Conservation (phyloP, 768 basidiomycete species). For the Lyophyllum semitale region DNA sequence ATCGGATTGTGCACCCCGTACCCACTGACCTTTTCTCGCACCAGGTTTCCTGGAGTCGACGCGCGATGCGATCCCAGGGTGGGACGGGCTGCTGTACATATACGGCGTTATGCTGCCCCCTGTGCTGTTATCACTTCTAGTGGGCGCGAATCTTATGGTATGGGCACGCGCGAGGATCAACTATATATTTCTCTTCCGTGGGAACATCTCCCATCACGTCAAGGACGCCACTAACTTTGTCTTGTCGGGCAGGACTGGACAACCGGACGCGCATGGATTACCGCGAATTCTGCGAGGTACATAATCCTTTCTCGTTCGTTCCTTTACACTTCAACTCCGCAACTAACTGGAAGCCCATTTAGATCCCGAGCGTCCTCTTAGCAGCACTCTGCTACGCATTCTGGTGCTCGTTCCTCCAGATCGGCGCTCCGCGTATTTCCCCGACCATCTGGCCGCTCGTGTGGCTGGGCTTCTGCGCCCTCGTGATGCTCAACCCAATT, state of each 20-base stretch:
- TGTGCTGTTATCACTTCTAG: slow-evolving; percentile 69
- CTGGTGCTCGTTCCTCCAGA: slow-evolving; percentile 76
- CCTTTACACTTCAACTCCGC: neutral
- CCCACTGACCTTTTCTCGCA: too few species aligned
- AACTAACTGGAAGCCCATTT: slow-evolving; percentile 9
- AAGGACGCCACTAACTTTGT: neutral
- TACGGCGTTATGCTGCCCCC: slow-evolving; percentile 80
- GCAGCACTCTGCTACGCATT: slow-evolving; percentile 76
- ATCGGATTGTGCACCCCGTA: too few species aligned
- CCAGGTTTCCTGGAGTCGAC: slow-evolving; percentile 59
- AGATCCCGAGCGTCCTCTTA: slow-evolving; percentile 83
- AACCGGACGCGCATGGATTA: slow-evolving; percentile 72
- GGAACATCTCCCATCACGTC: slow-evolving; percentile 24
- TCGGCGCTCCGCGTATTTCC: slow-evolving; percentile 53
- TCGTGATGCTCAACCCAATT: slow-evolving; percentile 75
- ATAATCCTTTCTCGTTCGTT: neutral
- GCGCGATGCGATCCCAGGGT: slow-evolving; percentile 58
- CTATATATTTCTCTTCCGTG: slow-evolving; percentile 91
- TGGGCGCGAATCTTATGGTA: slow-evolving; percentile 81
- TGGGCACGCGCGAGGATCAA: slow-evolving; percentile 84
- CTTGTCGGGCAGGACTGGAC: slow-evolving; percentile 66
- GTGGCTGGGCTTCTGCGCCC: slow-evolving; percentile 69
- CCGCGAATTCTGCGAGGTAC: slow-evolving; percentile 67
- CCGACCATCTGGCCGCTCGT: slow-evolving; percentile 80
- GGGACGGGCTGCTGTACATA: slow-evolving; percentile 74